phyloP scores from a whole-genome alignment of 805 yeast genomes.

The Danielia oregonensis region DNA sequence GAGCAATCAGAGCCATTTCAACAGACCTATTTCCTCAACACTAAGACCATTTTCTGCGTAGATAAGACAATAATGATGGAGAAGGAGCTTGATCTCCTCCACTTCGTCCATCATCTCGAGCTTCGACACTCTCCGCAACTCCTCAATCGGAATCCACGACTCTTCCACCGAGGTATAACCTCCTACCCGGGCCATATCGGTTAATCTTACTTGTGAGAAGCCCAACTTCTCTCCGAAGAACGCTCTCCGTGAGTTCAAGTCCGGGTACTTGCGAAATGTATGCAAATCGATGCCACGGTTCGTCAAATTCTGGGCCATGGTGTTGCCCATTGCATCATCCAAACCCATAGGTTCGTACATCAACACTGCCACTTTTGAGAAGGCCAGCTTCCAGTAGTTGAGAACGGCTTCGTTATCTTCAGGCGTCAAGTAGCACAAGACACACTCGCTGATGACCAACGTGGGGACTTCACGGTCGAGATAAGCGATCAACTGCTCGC shows the following conservation, averaged over 20 bases:
- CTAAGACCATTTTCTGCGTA: slow-evolving; percentile 9
- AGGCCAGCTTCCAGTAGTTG: slow-evolving; percentile 32
- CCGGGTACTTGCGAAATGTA: slow-evolving; percentile 50
- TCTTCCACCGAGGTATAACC: slow-evolving; percentile 26
- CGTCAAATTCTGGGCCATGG: slow-evolving; percentile 61
- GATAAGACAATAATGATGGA: slow-evolving; percentile 55
- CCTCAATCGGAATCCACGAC: slow-evolving; percentile 43
- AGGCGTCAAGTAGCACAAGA: slow-evolving; percentile 64
- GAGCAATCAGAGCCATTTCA: neutral
- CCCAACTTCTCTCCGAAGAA: slow-evolving; percentile 22
- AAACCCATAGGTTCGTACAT: slow-evolving; percentile 73
- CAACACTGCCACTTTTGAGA: slow-evolving; percentile 32
- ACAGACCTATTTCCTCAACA: neutral
- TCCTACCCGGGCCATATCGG: slow-evolving; percentile 44
- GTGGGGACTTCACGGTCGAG: slow-evolving; percentile 47
- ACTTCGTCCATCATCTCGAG: slow-evolving; percentile 72
- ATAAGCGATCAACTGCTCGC: slow-evolving; percentile 10
- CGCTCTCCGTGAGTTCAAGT: slow-evolving; percentile 25
- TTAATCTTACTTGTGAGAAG: slow-evolving; percentile 30
- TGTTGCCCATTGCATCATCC: slow-evolving; percentile 58
- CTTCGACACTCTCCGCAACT: slow-evolving; percentile 40
- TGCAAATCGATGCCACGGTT: slow-evolving; percentile 61
- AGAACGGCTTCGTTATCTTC: slow-evolving; percentile 45
- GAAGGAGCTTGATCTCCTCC: slow-evolving; percentile 63
- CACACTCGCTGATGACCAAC: slow-evolving; percentile 68